Conservation (phyloP, 768 basidiomycete species). For the Rhizopogon vinicolor region DNA sequence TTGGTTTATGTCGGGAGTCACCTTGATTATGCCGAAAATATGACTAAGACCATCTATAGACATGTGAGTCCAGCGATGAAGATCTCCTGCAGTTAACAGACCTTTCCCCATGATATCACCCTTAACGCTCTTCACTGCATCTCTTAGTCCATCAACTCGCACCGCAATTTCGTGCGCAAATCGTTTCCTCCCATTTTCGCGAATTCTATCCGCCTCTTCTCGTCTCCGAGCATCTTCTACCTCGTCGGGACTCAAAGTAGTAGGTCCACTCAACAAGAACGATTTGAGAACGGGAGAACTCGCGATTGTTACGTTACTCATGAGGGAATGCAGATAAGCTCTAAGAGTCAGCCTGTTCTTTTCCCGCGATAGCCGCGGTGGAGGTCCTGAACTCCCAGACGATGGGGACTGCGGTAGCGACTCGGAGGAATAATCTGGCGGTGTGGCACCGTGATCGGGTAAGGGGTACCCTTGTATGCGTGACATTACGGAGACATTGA, state of each 20-base stretch:
- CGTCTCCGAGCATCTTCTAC: constrained; percentile 70
- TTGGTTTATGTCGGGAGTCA: constrained; percentile 68
- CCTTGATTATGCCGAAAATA: constrained; percentile 86
- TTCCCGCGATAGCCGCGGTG: constrained; percentile 71
- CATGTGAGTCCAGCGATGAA: constrained; percentile 4
- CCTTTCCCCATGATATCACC: constrained; percentile 91
- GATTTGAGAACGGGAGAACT: constrained; percentile 83
- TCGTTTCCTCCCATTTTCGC: constrained; percentile 82
- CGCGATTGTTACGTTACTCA: constrained; percentile 67
- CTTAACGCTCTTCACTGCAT: constrained; percentile 82
- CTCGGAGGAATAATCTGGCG: constrained; percentile 8
- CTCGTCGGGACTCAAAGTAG: constrained; percentile 64
- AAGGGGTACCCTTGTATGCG: constrained; percentile 55
- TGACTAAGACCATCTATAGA: constrained; percentile 77
- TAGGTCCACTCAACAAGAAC: constrained; percentile 80
- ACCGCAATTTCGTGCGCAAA: constrained; percentile 86
- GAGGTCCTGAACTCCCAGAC: constrained; percentile 55
- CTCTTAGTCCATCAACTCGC: constrained; percentile 81
- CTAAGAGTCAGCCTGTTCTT: constrained; percentile 94
- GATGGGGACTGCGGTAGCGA: constrained; percentile 70
- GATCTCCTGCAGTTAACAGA: constrained; percentile 19
- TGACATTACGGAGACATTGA: constrained; percentile 28
- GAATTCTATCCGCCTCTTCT: constrained; percentile 82
- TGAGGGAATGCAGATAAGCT: constrained; percentile 81
- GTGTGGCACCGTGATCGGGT: neutral